phyloP scores from a whole-genome alignment of 2,329 filamentous ascomycete genomes.

The Ramularia collo-cygni region DNA sequence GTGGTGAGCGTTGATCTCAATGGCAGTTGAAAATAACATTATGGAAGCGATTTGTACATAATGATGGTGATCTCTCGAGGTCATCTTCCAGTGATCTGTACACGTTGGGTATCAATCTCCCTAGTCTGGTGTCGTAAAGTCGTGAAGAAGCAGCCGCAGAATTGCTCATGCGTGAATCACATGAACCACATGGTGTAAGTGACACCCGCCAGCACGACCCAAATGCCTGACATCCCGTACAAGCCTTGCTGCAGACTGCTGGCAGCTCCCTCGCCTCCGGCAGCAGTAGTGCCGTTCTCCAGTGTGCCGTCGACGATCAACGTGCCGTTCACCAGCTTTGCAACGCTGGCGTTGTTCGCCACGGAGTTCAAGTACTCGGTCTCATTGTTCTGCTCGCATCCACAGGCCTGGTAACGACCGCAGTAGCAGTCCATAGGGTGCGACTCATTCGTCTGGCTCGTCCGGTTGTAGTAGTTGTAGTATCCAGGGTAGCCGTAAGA shows the following conservation, averaged over 20 bases:
- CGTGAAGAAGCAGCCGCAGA: too few relatives aligned
- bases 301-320: constrained; percentile 72
- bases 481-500: constrained; percentile 53
- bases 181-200: constrained; percentile 30
- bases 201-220: constrained; percentile 34
- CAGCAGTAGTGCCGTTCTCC: constrained; percentile 42
- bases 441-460: constrained; percentile 48
- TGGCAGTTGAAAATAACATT: too few relatives aligned
- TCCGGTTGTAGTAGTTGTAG: constrained; percentile 47
- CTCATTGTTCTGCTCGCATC: constrained; percentile 60
- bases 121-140: too few relatives aligned
- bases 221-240: constrained; percentile 26
- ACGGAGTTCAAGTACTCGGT: constrained; percentile 53
- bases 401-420: constrained; percentile 50
- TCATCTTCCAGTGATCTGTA: too few relatives aligned
- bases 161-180: constrained; percentile 9
- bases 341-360: constrained; percentile 54
- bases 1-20: too few relatives aligned
- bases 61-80: too few relatives aligned
- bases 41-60: too few relatives aligned
- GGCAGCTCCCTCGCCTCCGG: constrained; percentile 28
- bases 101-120: too few relatives aligned
- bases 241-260: constrained; percentile 6
- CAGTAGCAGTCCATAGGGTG: constrained; percentile 58
- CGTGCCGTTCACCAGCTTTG: constrained; percentile 55